phyloP scores from a whole-genome alignment of 2,329 filamentous ascomycete genomes.

The Nemania sp. region DNA sequence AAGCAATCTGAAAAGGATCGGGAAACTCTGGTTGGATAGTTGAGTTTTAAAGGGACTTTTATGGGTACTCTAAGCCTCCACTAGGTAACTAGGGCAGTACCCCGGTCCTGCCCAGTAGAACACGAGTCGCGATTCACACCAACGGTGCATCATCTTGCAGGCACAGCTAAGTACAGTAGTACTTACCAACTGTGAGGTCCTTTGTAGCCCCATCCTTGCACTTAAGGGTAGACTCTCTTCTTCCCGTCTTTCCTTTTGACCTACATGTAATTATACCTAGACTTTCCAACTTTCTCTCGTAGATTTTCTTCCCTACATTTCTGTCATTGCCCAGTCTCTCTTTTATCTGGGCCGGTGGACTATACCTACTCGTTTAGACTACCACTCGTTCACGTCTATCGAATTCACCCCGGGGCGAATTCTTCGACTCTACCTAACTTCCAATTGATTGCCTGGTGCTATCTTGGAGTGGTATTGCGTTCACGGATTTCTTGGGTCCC shows the following conservation, averaged over 20 bases:
- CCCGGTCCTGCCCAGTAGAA: neutral
- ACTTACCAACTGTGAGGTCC: neutral
- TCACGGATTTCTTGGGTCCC: conserved; percentile 19
- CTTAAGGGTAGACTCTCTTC: no score
- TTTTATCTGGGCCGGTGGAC: conserved; percentile 31
- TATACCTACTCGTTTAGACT: conserved; percentile 15
- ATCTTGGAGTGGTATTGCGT: conserved; percentile 26
- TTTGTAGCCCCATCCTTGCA: neutral
- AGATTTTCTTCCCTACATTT: conserved; percentile 5
- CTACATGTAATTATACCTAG: conserved; percentile 2
- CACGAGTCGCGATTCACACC: conserved; percentile 6
- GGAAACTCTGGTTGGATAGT: conserved; percentile 1
- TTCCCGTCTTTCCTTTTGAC: conserved; percentile 2
- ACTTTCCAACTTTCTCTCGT: conserved; percentile 1
- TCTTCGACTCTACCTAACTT: conserved; percentile 4
- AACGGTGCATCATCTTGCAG: neutral
- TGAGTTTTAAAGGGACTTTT: neutral
- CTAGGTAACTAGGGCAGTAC: neutral
- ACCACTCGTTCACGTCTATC: conserved; percentile 10
- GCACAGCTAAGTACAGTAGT: neutral
- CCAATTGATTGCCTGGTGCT: conserved; percentile 38
- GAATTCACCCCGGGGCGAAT: neutral
- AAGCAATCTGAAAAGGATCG: conserved; percentile 5
- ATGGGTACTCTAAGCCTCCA: conserved; percentile 1
- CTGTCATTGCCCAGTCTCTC: conserved; percentile 29